These are phyloP conservation scores for Macrolepiota albuminosa DNA, from an alignment of 768 basidiomycete genomes.

Conservation along the genomic window DNA sequence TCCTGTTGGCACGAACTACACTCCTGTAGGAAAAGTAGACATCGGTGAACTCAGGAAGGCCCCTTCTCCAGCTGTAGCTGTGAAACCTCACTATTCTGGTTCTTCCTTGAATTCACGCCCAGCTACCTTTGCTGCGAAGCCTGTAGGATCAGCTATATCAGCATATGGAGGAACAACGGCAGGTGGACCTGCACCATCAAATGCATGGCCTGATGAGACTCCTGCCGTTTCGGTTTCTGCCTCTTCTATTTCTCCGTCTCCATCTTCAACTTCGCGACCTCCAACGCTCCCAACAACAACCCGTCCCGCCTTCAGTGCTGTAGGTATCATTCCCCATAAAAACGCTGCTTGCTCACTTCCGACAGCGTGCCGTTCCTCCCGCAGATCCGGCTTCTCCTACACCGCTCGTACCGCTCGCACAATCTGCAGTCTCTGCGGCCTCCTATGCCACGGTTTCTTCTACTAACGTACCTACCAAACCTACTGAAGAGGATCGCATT, in stretches of 20 bases:
- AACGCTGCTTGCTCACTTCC: not conserved
- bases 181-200: conserved; percentile 40
- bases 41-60: conserved; percentile 54
- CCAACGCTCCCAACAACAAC: conserved; percentile 38
- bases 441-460: conserved; percentile 33
- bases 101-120: conserved; percentile 43
- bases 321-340: conserved; percentile 8
- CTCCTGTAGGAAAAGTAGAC: conserved; percentile 70
- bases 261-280: conserved; percentile 43
- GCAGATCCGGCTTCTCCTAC: conserved; percentile 1
- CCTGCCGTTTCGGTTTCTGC: conserved; percentile 32
- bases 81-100: conserved; percentile 35
- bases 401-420: conserved; percentile 14
- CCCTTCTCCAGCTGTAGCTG: conserved; percentile 27
- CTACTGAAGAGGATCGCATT: conserved; percentile 77
- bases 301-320: conserved; percentile 37
- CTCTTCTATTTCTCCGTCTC: conserved; percentile 27
- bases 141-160: conserved; percentile 36
- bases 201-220: conserved; percentile 56
- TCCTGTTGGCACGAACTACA: conserved; percentile 75
- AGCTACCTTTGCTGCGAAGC: conserved; percentile 36
- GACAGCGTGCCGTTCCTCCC: conserved; percentile 16
- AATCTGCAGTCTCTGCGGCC: conserved; percentile 12
- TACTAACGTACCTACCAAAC: conserved; percentile 56
- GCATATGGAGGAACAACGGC: conserved; percentile 35